Conservation (phyloP, 805 yeast species). For the Pichia scutulata region DNA sequence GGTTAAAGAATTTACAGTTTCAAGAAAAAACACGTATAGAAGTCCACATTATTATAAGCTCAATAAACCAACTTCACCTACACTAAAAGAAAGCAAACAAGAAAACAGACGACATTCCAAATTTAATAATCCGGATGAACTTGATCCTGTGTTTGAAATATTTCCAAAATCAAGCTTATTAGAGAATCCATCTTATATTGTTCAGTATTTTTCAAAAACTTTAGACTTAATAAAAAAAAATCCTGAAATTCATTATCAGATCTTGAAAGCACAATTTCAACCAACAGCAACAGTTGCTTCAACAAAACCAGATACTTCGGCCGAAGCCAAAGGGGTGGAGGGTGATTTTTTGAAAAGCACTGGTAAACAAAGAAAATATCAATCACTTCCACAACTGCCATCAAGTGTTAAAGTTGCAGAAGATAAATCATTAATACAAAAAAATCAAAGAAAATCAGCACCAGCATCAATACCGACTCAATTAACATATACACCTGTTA, state of each 20-base stretch:
- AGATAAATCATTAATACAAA: background rate
- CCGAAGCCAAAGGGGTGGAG: no score
- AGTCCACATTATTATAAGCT: constrained; percentile 5
- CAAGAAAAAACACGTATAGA: constrained; percentile 8
- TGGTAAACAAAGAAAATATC: constrained; percentile 3
- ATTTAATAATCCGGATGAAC: constrained; percentile 3
- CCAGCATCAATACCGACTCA: constrained; percentile 1
- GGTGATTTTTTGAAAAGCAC: background rate
- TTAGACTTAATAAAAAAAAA: constrained; percentile 10
- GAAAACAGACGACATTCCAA: constrained; percentile 1
- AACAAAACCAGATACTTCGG: background rate
- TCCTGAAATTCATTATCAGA: constrained; percentile 8
- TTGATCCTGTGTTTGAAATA: constrained; percentile 9
- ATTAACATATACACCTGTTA: constrained; percentile 9
- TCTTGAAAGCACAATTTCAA: constrained; percentile 10
- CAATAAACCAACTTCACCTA: background rate
- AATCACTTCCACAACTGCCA: constrained; percentile 7
- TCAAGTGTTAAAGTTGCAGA: background rate
- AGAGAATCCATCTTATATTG: constrained; percentile 12
- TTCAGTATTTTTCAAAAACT: constrained; percentile 11
- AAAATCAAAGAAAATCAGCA: constrained; percentile 9
- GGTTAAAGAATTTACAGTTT: constrained; percentile 6
- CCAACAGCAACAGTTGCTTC: background rate
- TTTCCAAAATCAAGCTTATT: constrained; percentile 1
- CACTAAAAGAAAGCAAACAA: constrained; percentile 4